These are phyloP conservation scores for Rhizophora mangle DNA, from an alignment of 345 rosid genomes.

Conservation along the genomic window DNA sequence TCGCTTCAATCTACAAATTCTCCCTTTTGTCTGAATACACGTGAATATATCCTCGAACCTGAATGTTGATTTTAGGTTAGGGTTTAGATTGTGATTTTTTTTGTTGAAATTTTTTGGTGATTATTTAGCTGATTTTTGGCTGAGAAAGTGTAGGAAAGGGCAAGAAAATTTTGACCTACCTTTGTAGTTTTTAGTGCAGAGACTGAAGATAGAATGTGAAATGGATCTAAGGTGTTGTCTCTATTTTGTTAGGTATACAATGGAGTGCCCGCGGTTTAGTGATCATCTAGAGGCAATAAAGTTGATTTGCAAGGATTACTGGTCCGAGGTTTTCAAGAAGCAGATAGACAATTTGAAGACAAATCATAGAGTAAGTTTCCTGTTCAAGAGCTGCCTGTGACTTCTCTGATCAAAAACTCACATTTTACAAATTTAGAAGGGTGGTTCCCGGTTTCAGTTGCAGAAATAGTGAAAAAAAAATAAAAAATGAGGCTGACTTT, in stretches of 20 bases:
- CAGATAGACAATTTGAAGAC: constrained; percentile 97
- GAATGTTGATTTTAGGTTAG: neutral
- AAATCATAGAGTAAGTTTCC: constrained; percentile 60
- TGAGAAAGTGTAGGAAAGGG: constrained; percentile 5
- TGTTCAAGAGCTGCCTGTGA: neutral
- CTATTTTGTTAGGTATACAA: constrained; percentile 56
- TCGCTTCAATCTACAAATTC: neutral
- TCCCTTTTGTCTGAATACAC: neutral
- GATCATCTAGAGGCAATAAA: constrained; percentile 96
- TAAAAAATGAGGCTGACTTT: too few relatives aligned
- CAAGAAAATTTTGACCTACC: neutral
- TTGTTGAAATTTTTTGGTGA: neutral
- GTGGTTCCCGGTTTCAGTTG: too few relatives aligned
- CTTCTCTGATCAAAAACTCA: too few relatives aligned
- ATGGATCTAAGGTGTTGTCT: neutral
- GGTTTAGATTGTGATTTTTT: neutral
- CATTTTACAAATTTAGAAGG: too few relatives aligned
- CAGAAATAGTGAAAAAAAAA: too few relatives aligned
- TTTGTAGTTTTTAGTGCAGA: neutral
- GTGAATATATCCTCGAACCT: too few relatives aligned
- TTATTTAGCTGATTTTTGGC: constrained; percentile 14
- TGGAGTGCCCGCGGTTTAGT: constrained; percentile 88
- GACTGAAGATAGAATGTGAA: neutral
- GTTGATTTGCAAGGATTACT: constrained; percentile 97
- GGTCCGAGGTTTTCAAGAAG: constrained; percentile 97